Conservation (phyloP, 345 rosid genomes). For the Gossypium raimondii region DNA sequence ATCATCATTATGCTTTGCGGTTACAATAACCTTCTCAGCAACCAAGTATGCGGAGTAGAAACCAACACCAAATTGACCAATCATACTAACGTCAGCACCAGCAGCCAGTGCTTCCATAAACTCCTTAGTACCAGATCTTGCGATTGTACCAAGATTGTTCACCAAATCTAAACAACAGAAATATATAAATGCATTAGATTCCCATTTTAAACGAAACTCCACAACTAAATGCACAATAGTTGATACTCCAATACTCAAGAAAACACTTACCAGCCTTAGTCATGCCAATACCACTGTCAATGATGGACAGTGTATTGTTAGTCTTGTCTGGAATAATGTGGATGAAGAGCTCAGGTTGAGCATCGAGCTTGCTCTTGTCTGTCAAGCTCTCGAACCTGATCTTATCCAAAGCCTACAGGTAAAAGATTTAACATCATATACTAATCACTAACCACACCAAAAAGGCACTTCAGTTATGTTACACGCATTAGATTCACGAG, state of each 20-base stretch:
- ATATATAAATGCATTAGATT: not conserved
- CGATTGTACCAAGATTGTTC: slow-evolving; percentile 85
- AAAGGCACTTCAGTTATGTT: not conserved
- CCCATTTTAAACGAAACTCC: not conserved
- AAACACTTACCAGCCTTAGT: slow-evolving; percentile 64
- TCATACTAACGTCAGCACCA: slow-evolving; percentile 90
- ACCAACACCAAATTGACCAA: slow-evolving; percentile 88
- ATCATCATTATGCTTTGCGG: slow-evolving; percentile 79
- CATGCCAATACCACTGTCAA: slow-evolving; percentile 86
- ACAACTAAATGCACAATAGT: not conserved
- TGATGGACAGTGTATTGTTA: slow-evolving; percentile 51
- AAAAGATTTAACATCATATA: not conserved
- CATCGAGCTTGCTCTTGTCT: slow-evolving; percentile 84
- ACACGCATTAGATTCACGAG: not conserved
- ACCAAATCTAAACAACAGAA: slow-evolving; percentile 53
- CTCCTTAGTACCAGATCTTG: slow-evolving; percentile 86
- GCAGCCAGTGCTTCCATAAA: slow-evolving; percentile 87
- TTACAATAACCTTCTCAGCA: slow-evolving; percentile 73
- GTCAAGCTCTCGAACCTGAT: slow-evolving; percentile 87
- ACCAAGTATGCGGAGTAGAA: slow-evolving; percentile 82
- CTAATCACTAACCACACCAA: not conserved
- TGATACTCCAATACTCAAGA: too few species aligned
- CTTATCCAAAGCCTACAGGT: slow-evolving; percentile 67
- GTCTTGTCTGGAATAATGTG: slow-evolving; percentile 75
- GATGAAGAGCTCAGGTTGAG: slow-evolving; percentile 75